A percentile compares a stretch with the other conserved stretches of the same genome.
These are phyloP conservation scores for Dactylellina cionopaga DNA, from an alignment of 2,329 filamentous ascomycete species.

Conservation along the genomic window DNA sequence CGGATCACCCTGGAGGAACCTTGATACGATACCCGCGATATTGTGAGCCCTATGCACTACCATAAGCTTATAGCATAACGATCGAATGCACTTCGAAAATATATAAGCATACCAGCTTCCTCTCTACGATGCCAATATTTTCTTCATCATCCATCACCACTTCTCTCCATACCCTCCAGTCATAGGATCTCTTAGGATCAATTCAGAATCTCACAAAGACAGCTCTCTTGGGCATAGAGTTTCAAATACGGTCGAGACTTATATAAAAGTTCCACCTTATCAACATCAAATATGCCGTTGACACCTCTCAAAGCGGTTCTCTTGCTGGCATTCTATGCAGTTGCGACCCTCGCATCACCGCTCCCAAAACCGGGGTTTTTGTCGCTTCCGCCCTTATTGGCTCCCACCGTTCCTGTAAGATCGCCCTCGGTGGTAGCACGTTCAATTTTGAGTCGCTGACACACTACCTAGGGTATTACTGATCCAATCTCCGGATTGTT, in stretches of 20 bases:
- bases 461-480: slow-evolving; percentile 64
- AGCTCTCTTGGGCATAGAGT: neutral
- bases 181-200: neutral
- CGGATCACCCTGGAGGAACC: slow-evolving; percentile 11
- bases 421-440: neutral
- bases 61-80: neutral
- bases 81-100: neutral
- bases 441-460: neutral
- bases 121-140: neutral
- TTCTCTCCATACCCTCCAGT: neutral
- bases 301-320: slow-evolving; percentile 22
- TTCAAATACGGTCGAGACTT: neutral
- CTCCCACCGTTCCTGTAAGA: slow-evolving; percentile 66
- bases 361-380: slow-evolving; percentile 53
- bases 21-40: too few relatives aligned
- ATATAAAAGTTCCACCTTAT: neutral
- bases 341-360: slow-evolving; percentile 10
- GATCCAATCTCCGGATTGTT: slow-evolving; percentile 66
- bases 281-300: slow-evolving; percentile 24
- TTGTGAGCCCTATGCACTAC: too few relatives aligned
- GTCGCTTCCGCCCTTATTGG: slow-evolving; percentile 66
- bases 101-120: neutral
- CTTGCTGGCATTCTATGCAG: slow-evolving; percentile 30
- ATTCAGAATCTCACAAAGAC: neutral
- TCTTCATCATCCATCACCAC: slow-evolving; percentile 20